Evolutionary conservation across 306 rosid genomes (phyloP).

Genomic region (Cicer judaicum): DNA sequence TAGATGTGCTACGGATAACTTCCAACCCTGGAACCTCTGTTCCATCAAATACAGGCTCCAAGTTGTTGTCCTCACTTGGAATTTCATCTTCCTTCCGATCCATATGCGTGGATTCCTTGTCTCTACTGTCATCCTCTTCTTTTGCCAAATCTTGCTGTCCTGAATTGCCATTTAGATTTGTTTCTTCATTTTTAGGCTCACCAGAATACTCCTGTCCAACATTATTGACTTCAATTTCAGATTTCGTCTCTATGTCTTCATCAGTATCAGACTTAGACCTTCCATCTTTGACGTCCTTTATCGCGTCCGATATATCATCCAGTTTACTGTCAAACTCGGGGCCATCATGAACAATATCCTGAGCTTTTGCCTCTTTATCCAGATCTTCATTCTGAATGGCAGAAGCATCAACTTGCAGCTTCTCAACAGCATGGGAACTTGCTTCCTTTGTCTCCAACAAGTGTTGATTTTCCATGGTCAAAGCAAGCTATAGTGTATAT

Average conservation of each 20-base stretch:
- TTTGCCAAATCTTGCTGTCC: slow-evolving; percentile 36
- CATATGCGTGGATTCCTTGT: slow-evolving; percentile 39
- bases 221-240: slow-evolving; percentile 41
- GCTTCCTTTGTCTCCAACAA: slow-evolving; percentile 39
- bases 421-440: slow-evolving; percentile 46
- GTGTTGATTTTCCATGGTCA: slow-evolving; percentile 54
- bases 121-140: slow-evolving; percentile 37
- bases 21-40: slow-evolving; percentile 76
- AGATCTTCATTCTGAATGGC: slow-evolving; percentile 42
- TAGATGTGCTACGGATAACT: slow-evolving; percentile 58
- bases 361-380: slow-evolving; percentile 47
- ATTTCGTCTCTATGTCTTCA: slow-evolving; percentile 39
- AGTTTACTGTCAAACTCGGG: slow-evolving; percentile 20
- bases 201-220: slow-evolving; percentile 34
- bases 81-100: slow-evolving; percentile 52
- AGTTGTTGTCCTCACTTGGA: slow-evolving; percentile 60
- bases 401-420: slow-evolving; percentile 46
- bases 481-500: slow-evolving; percentile 39
- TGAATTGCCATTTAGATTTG: slow-evolving; percentile 26
- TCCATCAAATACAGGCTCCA: slow-evolving; percentile 86
- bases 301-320: slow-evolving; percentile 39
- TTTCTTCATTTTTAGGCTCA: slow-evolving; percentile 48
- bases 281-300: slow-evolving; percentile 13
- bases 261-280: slow-evolving; percentile 35
- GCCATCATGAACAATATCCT: slow-evolving; percentile 38